Conservation (phyloP, 179 eudicot genomes). For the Beta macrorhiza region DNA sequence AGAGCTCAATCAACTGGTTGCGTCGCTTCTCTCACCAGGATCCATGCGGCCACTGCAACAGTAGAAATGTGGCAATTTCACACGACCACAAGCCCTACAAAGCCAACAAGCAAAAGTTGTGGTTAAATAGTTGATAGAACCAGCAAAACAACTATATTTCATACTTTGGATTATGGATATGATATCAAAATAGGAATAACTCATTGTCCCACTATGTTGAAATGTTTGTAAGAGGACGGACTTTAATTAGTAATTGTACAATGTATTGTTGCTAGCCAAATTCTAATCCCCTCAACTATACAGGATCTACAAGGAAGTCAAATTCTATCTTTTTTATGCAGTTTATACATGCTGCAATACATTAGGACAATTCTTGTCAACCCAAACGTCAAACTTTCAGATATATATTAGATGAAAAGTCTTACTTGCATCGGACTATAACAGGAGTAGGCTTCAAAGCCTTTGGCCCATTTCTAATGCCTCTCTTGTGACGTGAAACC, state of each 20-base stretch:
- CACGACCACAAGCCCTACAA: slow-evolving; percentile 51
- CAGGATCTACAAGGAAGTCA: neutral
- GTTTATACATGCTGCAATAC: neutral
- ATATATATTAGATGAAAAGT: slow-evolving; percentile 1
- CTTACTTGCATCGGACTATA: slow-evolving; percentile 93
- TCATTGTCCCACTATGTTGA: neutral
- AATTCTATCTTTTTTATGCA: neutral
- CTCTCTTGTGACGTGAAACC: slow-evolving; percentile 67
- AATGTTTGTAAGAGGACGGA: neutral
- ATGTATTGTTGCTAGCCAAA: no score
- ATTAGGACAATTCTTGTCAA: neutral
- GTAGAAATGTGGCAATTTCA: slow-evolving; percentile 55
- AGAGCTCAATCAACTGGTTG: slow-evolving; percentile 17
- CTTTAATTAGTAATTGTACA: neutral
- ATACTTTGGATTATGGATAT: neutral
- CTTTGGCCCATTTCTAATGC: slow-evolving; percentile 88
- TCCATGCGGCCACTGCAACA: slow-evolving; percentile 52
- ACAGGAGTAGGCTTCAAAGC: slow-evolving; percentile 86
- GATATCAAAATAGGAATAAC: neutral
- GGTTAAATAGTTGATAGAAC: neutral
- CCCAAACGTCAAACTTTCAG: neutral
- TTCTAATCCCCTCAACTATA: neutral
- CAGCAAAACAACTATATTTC: neutral
- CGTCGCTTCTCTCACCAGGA: slow-evolving; percentile 28
- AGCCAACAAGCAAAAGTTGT: neutral